Conservation (phyloP, 2,329 filamentous ascomycete species). For the Trichophyton verrucosum region DNA sequence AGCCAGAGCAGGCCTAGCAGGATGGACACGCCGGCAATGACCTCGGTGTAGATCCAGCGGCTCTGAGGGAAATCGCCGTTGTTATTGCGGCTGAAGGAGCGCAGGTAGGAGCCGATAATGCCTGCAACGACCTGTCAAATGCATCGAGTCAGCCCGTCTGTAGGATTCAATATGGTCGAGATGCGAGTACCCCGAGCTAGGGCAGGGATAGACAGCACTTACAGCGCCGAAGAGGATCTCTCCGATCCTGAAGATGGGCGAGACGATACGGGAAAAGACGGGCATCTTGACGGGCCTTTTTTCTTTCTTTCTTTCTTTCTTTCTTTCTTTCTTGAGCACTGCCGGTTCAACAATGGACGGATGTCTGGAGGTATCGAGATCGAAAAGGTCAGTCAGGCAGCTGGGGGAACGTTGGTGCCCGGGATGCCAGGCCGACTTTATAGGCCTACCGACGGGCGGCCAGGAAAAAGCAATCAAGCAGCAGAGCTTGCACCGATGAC, state of each 20-base stretch:
- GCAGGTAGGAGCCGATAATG: constrained; percentile 55
- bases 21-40: constrained; percentile 57
- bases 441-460: background rate
- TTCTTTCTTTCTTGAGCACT: background rate
- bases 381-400: no score
- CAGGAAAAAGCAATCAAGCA: background rate
- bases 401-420: background rate
- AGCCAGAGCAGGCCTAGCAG: constrained; percentile 60
- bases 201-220: constrained; percentile 16
- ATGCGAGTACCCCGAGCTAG: no score
- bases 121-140: constrained; percentile 46
- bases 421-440: background rate
- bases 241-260: constrained; percentile 46
- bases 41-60: constrained; percentile 63
- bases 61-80: constrained; percentile 42
- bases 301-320: no score
- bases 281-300: constrained; percentile 27
- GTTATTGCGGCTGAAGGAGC: constrained; percentile 31
- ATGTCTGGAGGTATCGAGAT: no score
- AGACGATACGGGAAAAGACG: constrained; percentile 42
- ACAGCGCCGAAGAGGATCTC: constrained; percentile 61
- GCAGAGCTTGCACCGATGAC: background rate
- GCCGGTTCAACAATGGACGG: background rate
- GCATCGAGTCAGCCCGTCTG: background rate
- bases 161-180: background rate